Evolutionary conservation across 2,329 filamentous ascomycete genomes (phyloP).

Genomic region (Fusarium sp.): DNA sequence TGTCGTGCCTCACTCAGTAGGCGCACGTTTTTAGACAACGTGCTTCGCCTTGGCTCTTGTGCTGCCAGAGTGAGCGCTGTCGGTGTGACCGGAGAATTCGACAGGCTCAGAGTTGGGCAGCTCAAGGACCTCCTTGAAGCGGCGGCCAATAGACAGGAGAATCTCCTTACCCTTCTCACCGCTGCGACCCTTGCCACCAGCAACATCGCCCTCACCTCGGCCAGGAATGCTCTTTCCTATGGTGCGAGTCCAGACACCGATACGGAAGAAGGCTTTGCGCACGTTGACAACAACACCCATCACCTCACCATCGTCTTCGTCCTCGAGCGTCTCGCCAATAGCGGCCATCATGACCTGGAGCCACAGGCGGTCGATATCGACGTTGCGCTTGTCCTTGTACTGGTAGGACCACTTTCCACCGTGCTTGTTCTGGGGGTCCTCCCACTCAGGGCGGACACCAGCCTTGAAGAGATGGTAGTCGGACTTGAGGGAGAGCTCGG

Average conservation of each 20-base stretch:
- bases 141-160: conserved; percentile 83
- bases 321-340: conserved; percentile 97
- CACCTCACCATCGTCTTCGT: conserved; percentile 93
- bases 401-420: conserved; percentile 99
- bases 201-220: conserved; percentile 77
- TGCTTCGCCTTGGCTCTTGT: conserved; percentile 97
- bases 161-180: conserved; percentile 86
- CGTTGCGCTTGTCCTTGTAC: conserved; percentile 93
- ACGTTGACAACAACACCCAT: conserved; percentile 99
- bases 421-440: conserved; percentile 98
- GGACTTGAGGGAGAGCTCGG: conserved; percentile 95
- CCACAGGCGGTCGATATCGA: conserved; percentile 96
- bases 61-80: conserved; percentile 91
- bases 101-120: conserved; percentile 80
- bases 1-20: conserved; percentile 33
- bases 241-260: conserved; percentile 96
- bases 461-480: conserved; percentile 99
- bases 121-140: conserved; percentile 93
- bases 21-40: conserved; percentile 68
- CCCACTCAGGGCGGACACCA: conserved; percentile 97
- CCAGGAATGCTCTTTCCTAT: conserved; percentile 85
- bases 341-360: conserved; percentile 96
- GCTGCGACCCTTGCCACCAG: conserved; percentile 80
- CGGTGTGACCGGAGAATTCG: conserved; percentile 97
- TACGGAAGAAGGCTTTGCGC: conserved; percentile 96